Evolutionary conservation across 176 grass and related monocot genomes (phyloP), one percentile per base, ranked within the genome.

Genomic region (Avena atlantica): DNA sequence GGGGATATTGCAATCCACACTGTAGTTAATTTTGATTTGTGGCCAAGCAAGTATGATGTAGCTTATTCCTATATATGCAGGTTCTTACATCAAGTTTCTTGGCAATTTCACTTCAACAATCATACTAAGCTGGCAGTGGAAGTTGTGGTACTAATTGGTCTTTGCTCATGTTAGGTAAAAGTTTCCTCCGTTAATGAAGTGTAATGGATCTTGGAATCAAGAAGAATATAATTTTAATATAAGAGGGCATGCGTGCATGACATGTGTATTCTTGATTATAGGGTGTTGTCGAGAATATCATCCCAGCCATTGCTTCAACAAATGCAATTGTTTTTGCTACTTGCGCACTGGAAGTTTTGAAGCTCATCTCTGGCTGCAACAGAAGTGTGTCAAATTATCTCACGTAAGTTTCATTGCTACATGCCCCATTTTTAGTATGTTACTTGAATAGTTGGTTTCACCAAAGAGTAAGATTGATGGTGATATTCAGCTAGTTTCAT

Each of bases 361-460:
- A 98, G 93, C 90, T 98, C 81, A 23, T 94, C 21, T 95, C 96
- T 87, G 96, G 96, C 36, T 98, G 96, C 94, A 98, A 93, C 87
- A 98, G 90, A 94, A 98, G 23, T 82, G 91, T 98, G 65, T 95
- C 93, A 86, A 98, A 98, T 82, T 98, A 98, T 89, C 89, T 98
- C 74, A 92, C 92, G 96, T 98, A 76, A 95, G 90, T 89, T 76
- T 27, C 10, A 44, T 58, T 78, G 36, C 23, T 73, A 73, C 53
- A 40, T 77, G 29, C 29, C 36, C 36, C 36, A 37, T 37, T 37
- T 37, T 37, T 37, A 37, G 5, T 37, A 37, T 37, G 36, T 37
- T 37, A 37, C 36, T 37, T 5, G 5, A 37, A 37, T 37, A 37
- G 36, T 37, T 37, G 5, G 36, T 37, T 4, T 37, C 36, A 37